Percentiles rank a stretch among this genome's conserved stretches.
Conservation (phyloP, 1,284 basidiomycete genomes). For the Cutaneotrichosporon mucoides region DNA sequence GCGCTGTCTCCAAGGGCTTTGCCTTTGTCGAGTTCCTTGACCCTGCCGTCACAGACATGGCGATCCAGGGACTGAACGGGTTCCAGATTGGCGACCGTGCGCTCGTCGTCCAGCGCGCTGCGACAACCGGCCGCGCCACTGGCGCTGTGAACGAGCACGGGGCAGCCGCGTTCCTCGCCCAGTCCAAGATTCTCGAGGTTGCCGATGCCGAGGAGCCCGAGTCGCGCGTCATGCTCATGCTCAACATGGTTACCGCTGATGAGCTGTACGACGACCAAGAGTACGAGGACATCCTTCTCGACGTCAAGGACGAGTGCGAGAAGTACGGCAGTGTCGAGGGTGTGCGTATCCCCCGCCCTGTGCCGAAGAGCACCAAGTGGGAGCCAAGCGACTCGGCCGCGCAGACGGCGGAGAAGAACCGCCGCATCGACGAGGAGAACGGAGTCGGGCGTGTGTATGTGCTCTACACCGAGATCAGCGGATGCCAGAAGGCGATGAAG, state of each 20-base stretch:
- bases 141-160: slow-evolving; percentile 38
- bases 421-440: slow-evolving; percentile 70
- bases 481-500: slow-evolving; percentile 69
- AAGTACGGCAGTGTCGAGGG: slow-evolving; percentile 80
- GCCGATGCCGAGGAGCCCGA: slow-evolving; percentile 54
- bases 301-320: slow-evolving; percentile 86
- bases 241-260: slow-evolving; percentile 98
- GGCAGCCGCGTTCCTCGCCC: slow-evolving; percentile 51
- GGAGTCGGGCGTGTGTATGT: slow-evolving; percentile 94
- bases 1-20: slow-evolving; percentile 92
- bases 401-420: slow-evolving; percentile 51
- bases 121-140: slow-evolving; percentile 41
- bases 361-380: slow-evolving; percentile 72
- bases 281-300: slow-evolving; percentile 89
- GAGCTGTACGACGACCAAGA: slow-evolving; percentile 88
- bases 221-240: slow-evolving; percentile 82
- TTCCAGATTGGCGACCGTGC: slow-evolving; percentile 98
- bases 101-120: slow-evolving; percentile 90
- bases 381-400: slow-evolving; percentile 60
- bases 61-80: slow-evolving; percentile 91
- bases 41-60: slow-evolving; percentile 80
- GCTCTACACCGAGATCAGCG: slow-evolving; percentile 62
- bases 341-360: slow-evolving; percentile 80
- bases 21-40: slow-evolving; percentile 99
- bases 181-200: slow-evolving; percentile 71